These are phyloP conservation scores for Oryza coarctata DNA, from an alignment of 176 grass and related monocot genomes.

Conservation along the genomic window DNA sequence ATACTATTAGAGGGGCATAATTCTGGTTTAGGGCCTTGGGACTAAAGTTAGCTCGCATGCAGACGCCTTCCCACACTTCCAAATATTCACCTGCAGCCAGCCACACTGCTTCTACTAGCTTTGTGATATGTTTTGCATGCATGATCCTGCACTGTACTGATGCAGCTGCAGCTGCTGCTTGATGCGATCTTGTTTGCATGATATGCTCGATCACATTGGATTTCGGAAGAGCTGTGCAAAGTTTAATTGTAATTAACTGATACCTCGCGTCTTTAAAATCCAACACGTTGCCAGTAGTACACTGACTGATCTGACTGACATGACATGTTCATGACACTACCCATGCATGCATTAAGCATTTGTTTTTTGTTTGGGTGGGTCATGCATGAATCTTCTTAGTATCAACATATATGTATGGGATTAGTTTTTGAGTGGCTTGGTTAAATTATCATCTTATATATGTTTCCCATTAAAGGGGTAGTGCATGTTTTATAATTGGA, in stretches of 20 bases:
- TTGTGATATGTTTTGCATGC: slow-evolving; percentile 11
- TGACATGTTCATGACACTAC: background rate
- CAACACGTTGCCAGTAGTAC: slow-evolving; percentile 26
- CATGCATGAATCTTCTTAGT: background rate
- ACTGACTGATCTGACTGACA: slow-evolving; percentile 9
- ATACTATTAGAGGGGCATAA: slow-evolving; percentile 29
- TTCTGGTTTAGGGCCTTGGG: slow-evolving; percentile 35
- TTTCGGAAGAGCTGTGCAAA: background rate
- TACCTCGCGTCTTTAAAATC: background rate
- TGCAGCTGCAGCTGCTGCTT: background rate
- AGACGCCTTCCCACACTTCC: slow-evolving; percentile 70
- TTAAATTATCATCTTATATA: background rate
- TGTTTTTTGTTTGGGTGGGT: background rate
- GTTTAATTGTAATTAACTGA: background rate
- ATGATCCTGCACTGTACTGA: slow-evolving; percentile 16
- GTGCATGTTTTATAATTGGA: background rate
- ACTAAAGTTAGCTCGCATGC: slow-evolving; percentile 94
- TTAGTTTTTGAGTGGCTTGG: background rate
- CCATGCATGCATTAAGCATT: background rate
- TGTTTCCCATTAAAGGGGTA: background rate
- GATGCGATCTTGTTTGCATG: slow-evolving; percentile 28
- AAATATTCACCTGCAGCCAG: slow-evolving; percentile 81
- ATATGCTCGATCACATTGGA: slow-evolving; percentile 8
- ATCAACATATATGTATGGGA: background rate
- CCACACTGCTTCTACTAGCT: background rate